These are phyloP conservation scores for Agrostemma githago DNA, from an alignment of 148 eudicot species.

Conservation along the genomic window DNA sequence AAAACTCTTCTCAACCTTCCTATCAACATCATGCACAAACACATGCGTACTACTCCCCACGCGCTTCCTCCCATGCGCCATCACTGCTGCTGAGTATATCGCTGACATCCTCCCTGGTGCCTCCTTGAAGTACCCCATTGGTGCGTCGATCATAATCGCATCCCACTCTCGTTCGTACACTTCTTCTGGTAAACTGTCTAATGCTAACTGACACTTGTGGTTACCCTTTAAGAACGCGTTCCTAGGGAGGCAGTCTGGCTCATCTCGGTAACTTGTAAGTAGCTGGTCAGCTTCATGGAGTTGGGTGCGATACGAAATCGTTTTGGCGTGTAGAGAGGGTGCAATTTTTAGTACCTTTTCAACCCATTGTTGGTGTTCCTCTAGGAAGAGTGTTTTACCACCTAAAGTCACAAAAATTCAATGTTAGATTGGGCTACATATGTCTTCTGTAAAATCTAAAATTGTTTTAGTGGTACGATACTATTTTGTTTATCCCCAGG, in stretches of 20 bases:
- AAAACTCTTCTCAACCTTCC: slow-evolving; percentile 34
- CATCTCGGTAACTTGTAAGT: slow-evolving; percentile 17
- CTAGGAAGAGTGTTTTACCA: slow-evolving; percentile 39
- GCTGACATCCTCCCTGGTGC: slow-evolving; percentile 52
- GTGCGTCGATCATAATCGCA: slow-evolving; percentile 47
- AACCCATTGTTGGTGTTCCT: slow-evolving; percentile 40
- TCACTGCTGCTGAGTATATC: slow-evolving; percentile 40
- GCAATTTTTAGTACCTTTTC: slow-evolving; percentile 22
- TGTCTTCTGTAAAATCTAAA: too few relatives aligned
- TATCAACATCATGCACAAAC: slow-evolving; percentile 39
- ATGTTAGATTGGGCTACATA: too few relatives aligned
- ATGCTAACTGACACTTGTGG: slow-evolving; percentile 26
- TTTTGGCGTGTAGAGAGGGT: slow-evolving; percentile 25
- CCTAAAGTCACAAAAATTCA: too few relatives aligned
- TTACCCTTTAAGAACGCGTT: slow-evolving; percentile 22
- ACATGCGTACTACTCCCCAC: slow-evolving; percentile 35
- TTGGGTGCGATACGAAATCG: slow-evolving; percentile 31
- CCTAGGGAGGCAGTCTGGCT: slow-evolving; percentile 25
- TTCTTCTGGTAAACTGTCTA: slow-evolving; percentile 33
- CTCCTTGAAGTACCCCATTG: slow-evolving; percentile 32
- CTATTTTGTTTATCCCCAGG: too few relatives aligned
- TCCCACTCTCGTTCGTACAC: slow-evolving; percentile 50
- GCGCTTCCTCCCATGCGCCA: slow-evolving; percentile 36
- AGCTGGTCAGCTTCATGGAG: slow-evolving; percentile 26
- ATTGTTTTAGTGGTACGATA: too few relatives aligned